These are phyloP conservation scores for Nothophoma quercina DNA, from an alignment of 2,329 filamentous ascomycete genomes.

Conservation along the genomic window DNA sequence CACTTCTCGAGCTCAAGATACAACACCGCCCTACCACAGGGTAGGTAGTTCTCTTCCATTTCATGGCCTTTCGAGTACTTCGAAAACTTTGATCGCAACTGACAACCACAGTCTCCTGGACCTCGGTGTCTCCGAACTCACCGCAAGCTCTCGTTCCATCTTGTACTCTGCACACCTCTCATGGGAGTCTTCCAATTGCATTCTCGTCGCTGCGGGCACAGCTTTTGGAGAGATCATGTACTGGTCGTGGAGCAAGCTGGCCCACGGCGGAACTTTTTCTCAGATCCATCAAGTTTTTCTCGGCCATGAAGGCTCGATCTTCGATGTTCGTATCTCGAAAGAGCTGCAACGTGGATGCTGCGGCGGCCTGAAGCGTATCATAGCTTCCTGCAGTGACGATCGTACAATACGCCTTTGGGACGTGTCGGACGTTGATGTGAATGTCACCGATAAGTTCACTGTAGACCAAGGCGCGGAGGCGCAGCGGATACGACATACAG, in stretches of 20 bases:
- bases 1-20: constrained; percentile 65
- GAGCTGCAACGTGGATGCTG: constrained; percentile 24
- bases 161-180: constrained; percentile 83
- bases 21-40: constrained; percentile 8
- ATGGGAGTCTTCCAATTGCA: constrained; percentile 64
- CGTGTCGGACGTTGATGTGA: constrained; percentile 62
- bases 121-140: constrained; percentile 58
- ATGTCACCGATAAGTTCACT: constrained; percentile 27
- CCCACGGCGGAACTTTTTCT: constrained; percentile 25
- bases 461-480: constrained; percentile 29
- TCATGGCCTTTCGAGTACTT: background rate
- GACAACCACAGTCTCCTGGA: constrained; percentile 14
- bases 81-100: background rate
- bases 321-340: constrained; percentile 80
- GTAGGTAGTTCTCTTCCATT: constrained; percentile 7
- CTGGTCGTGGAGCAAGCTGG: constrained; percentile 73
- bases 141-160: constrained; percentile 78
- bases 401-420: constrained; percentile 90
- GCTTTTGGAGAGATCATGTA: constrained; percentile 94
- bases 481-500: constrained; percentile 51
- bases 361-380: constrained; percentile 63
- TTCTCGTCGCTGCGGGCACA: constrained; percentile 86
- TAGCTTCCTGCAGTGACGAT: constrained; percentile 95
- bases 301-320: constrained; percentile 91
- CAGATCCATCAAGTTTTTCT: constrained; percentile 64